Percentiles rank a stretch among this genome's conserved stretches.
Conservation (phyloP, 2,329 filamentous ascomycete species). For the Aspergillus luchuensis region DNA sequence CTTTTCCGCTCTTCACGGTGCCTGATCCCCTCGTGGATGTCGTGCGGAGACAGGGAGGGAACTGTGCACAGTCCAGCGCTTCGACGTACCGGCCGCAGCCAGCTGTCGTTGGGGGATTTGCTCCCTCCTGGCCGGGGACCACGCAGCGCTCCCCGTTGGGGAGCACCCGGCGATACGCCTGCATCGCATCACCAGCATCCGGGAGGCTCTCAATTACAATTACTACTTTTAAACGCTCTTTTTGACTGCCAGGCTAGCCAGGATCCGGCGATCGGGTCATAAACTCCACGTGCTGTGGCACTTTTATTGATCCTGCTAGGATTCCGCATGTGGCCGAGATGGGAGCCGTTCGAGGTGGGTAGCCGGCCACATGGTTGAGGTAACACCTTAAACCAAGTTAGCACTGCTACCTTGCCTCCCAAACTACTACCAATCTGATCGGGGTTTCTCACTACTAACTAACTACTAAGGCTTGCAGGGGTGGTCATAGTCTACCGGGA, state of each 20-base stretch:
- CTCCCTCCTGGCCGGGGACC: background rate
- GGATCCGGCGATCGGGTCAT: conserved; percentile 20
- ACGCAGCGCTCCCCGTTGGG: background rate
- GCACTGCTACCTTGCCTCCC: background rate
- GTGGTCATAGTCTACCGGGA: background rate
- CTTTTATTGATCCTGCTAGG: conserved; percentile 24
- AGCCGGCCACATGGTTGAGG: conserved; percentile 11
- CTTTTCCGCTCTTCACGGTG: conserved; percentile 13
- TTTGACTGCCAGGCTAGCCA: conserved; percentile 13
- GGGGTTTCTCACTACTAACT: background rate
- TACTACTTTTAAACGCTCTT: conserved; percentile 6
- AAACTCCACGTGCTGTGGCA: conserved; percentile 22
- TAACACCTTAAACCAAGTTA: background rate
- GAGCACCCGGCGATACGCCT: background rate
- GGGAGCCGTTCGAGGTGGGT: conserved; percentile 4
- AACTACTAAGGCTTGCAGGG: background rate
- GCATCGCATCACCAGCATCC: background rate
- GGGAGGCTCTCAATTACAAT: background rate
- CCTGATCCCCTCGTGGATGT: conserved; percentile 14
- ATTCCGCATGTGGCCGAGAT: conserved; percentile 8
- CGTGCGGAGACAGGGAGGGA: conserved; percentile 3
- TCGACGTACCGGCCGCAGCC: conserved; percentile 6
- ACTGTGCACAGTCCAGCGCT: conserved; percentile 11
- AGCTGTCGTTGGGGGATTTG: background rate
- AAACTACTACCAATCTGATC: background rate